Percentiles rank a stretch among this genome's conserved stretches.
Conservation (phyloP, 176 grass and related monocot genomes). For the Cenchrus purpureus region DNA sequence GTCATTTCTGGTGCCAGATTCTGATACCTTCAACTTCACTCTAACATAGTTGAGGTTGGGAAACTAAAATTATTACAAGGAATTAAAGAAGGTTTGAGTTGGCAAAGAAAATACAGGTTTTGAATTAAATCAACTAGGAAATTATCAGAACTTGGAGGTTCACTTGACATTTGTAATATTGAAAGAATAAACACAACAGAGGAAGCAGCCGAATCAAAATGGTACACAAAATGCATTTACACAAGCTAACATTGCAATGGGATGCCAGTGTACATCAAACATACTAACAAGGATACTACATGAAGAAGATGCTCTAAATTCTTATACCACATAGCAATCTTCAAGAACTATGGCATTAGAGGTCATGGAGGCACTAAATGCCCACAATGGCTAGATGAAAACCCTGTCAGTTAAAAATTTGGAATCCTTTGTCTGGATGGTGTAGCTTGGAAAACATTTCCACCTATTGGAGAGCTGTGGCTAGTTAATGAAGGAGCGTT, state of each 20-base stretch:
- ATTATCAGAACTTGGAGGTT: background rate
- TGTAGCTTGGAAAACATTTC: too few species aligned
- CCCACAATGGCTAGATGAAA: background rate
- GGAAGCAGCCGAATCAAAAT: background rate
- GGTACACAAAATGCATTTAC: background rate
- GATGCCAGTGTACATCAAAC: too few species aligned
- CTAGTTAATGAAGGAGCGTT: too few species aligned
- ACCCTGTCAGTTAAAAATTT: too few species aligned
- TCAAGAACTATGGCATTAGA: background rate
- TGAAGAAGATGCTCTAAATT: too few species aligned
- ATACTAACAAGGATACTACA: background rate
- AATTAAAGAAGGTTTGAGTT: conserved; percentile 3
- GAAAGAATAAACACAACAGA: conserved; percentile 14
- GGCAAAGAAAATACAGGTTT: background rate
- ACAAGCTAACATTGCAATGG: background rate
- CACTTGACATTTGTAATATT: conserved; percentile 1
- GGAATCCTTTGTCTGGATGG: too few species aligned
- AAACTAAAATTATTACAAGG: background rate
- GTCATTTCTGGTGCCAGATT: background rate
- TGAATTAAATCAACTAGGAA: background rate
- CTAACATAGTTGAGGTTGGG: background rate
- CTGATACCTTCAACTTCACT: background rate
- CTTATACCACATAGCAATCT: conserved; percentile 24
- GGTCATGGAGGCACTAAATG: background rate
- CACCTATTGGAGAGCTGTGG: too few species aligned